Evolutionary conservation across 306 rosid species (phyloP).

Genomic region (Geum urbanum): DNA sequence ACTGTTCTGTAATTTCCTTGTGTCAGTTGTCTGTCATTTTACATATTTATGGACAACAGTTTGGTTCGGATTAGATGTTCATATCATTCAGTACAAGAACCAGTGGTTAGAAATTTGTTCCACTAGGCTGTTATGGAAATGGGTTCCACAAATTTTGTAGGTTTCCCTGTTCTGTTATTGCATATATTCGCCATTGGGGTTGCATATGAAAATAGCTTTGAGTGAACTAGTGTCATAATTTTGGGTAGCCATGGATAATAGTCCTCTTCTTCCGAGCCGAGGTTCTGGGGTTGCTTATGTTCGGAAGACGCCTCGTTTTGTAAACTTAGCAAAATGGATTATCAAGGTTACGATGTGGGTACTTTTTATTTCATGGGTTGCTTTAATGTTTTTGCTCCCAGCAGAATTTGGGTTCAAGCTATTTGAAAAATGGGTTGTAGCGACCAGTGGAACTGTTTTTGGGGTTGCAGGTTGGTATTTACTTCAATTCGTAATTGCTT

Average conservation of each 20-base stretch:
- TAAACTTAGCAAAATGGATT: slow-evolving; percentile 43
- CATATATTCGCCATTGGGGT: slow-evolving; percentile 12
- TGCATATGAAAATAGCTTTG: background rate
- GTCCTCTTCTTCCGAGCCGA: slow-evolving; percentile 46
- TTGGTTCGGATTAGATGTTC: background rate
- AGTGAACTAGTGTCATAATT: background rate
- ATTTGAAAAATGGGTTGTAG: slow-evolving; percentile 21
- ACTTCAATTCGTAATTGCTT: background rate
- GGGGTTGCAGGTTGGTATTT: slow-evolving; percentile 55
- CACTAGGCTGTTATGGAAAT: slow-evolving; percentile 1
- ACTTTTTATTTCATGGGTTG: slow-evolving; percentile 52
- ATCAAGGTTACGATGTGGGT: slow-evolving; percentile 48
- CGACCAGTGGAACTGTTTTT: slow-evolving; percentile 34
- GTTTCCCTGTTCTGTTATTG: background rate
- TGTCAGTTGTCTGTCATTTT: background rate
- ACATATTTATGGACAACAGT: background rate
- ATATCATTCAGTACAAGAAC: background rate
- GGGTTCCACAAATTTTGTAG: slow-evolving; percentile 38
- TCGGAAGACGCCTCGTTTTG: slow-evolving; percentile 24
- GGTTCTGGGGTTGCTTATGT: slow-evolving; percentile 30
- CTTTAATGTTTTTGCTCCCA: slow-evolving; percentile 50
- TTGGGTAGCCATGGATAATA: slow-evolving; percentile 41
- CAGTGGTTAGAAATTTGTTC: slow-evolving; percentile 16
- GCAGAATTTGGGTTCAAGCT: slow-evolving; percentile 25
- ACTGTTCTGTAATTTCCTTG: too few relatives aligned